Evolutionary conservation across 306 rosid species (phyloP).

Genomic region (Mucuna pruriens): DNA sequence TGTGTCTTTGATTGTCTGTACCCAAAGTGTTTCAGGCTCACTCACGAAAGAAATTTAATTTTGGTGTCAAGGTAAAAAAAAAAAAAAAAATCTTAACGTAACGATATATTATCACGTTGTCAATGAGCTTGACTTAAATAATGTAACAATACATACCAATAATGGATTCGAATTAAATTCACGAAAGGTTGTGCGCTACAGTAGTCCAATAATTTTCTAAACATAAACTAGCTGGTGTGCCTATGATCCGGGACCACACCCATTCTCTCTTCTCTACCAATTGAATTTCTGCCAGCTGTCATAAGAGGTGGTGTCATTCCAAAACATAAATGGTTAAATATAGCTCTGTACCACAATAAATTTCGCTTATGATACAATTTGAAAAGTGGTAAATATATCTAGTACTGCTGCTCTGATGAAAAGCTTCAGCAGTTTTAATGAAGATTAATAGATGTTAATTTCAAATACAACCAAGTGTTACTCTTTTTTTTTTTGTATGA

Average conservation of each 20-base stretch:
- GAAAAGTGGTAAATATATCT: not conserved
- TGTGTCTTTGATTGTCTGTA: too few relatives aligned
- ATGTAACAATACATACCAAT: not conserved
- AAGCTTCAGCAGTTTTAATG: not conserved
- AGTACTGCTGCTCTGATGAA: not conserved
- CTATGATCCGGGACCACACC: conserved; percentile 13
- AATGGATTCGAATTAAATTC: not conserved
- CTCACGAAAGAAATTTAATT: not conserved
- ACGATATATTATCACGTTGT: too few relatives aligned
- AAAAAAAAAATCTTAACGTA: too few relatives aligned
- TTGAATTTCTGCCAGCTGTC: conserved; percentile 16
- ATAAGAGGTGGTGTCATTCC: not conserved
- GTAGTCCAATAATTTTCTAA: conserved; percentile 7
- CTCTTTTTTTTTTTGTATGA: not conserved
- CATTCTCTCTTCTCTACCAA: not conserved
- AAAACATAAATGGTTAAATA: not conserved
- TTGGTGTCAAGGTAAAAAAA: not conserved
- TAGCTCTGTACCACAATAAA: not conserved
- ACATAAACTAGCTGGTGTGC: not conserved
- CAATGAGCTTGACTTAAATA: not conserved
- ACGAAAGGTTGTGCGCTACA: not conserved
- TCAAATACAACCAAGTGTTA: not conserved
- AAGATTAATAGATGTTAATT: not conserved
- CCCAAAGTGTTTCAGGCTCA: not conserved
- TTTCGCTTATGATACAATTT: not conserved